phyloP scores from a whole-genome alignment of 1,284 basidiomycete species.

The Moesziomyces sp. region DNA sequence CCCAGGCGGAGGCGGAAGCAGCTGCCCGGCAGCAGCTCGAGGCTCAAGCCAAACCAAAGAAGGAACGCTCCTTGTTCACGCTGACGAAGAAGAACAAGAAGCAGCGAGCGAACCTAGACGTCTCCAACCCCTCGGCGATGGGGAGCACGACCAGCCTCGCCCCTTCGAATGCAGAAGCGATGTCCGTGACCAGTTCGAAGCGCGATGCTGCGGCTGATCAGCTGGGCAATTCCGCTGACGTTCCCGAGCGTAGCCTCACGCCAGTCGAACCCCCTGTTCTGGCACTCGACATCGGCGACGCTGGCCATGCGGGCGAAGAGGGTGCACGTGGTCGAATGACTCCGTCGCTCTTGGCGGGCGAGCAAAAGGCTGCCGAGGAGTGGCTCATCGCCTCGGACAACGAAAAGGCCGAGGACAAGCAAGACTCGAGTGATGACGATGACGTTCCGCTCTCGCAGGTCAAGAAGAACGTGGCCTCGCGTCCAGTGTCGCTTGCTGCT shows the following conservation, averaged over 20 bases:
- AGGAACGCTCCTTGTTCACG: constrained; percentile 28
- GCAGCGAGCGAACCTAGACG: constrained; percentile 10
- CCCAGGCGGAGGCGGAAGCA: constrained; percentile 24
- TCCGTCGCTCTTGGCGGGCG: constrained; percentile 24
- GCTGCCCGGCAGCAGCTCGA: constrained; percentile 16
- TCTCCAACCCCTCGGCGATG: constrained; percentile 14
- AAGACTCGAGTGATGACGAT: constrained; percentile 51
- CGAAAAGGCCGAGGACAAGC: constrained; percentile 23
- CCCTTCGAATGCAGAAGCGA: constrained; percentile 11
- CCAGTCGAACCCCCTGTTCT: constrained; percentile 47
- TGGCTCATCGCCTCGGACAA: constrained; percentile 47
- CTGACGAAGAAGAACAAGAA: constrained; percentile 40
- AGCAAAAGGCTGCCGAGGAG: constrained; percentile 32
- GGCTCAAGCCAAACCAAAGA: constrained; percentile 29
- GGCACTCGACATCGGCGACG: constrained; percentile 31
- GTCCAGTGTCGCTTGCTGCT: constrained; percentile 35
- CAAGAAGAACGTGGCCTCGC: constrained; percentile 46
- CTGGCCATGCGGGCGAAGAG: constrained; percentile 3
- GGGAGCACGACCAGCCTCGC: constrained; percentile 27
- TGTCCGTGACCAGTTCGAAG: constrained; percentile 6
- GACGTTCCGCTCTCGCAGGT: constrained; percentile 56
- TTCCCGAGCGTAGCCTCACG: constrained; percentile 16
- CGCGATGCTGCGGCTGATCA: constrained; percentile 6
- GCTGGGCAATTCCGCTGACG: neutral
- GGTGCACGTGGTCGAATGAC: constrained; percentile 14